Base-by-base conservation (phyloP, 2,329 filamentous ascomycete genomes). In the Pestalotiopsis fici region DNA sequence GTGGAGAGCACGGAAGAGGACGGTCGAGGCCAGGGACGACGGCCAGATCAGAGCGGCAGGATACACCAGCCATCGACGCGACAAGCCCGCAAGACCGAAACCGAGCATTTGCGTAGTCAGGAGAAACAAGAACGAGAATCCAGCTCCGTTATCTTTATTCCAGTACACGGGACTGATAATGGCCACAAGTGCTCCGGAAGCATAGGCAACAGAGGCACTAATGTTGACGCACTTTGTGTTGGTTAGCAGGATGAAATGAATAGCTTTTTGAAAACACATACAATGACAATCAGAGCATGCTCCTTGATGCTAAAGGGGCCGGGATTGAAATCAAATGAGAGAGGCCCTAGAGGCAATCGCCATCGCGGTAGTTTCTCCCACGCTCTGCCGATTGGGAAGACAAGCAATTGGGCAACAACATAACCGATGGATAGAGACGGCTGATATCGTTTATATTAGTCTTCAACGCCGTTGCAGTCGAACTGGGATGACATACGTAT, bases 21-120 rank as follows among this genome's bases (percentile, higher is more conserved):
- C 78, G 31, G 76, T 77, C 31, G 78, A 78, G 0, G 77, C 74
- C 35, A 80, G 66, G 1, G 77, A 74, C 2, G 70, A 71, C 0
- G 78, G 78, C 78, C 78, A 80, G 67, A 80, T 75, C 54, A 79
- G 76, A 6, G 70, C 70, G 18, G 77, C 78, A 1, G 78, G 78
- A 61, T 79, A 75, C 18, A 80, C 76, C 3, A 80, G 71, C 76
- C 76, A 80, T 21, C 77, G 75, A 3, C 73, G 71, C 2, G 77
- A 68, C 6, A 80, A 70, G 6, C 78, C 78, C 9, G 78, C 78
- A 11, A 79, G 72, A 2, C 78, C 77, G 55, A 79, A 78, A 1
- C 75, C 75, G 13, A 77, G 68, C 75, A 77, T 77, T 59, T 77
- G 75, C 1, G 75, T 75, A 1, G 75, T 76, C 61, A 78, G 61